Evolutionary conservation across 1,284 basidiomycete genomes (phyloP).

Genomic region (Ustilago vetiveriae): DNA sequence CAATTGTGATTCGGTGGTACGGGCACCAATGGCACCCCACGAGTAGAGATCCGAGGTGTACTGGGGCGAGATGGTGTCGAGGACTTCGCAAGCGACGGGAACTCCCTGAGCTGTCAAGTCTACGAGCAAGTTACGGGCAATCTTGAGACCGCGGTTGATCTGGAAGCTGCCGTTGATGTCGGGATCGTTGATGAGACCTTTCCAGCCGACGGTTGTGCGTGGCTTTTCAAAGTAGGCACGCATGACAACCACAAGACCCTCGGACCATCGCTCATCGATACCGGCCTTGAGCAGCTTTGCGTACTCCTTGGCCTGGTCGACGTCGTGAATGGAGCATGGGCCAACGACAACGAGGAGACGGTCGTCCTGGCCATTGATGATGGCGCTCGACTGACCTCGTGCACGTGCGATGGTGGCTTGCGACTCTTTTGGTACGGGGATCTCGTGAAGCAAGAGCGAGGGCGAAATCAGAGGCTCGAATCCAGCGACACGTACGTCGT

Average conservation of each 20-base stretch:
- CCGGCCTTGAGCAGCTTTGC: slow-evolving; percentile 70
- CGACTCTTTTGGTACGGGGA: slow-evolving; percentile 54
- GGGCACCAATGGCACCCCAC: slow-evolving; percentile 97
- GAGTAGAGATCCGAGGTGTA: slow-evolving; percentile 78
- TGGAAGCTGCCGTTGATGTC: slow-evolving; percentile 92
- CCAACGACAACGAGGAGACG: slow-evolving; percentile 71
- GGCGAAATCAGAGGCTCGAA: slow-evolving; percentile 66
- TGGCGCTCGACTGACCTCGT: slow-evolving; percentile 50
- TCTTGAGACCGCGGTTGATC: slow-evolving; percentile 86
- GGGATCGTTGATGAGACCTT: slow-evolving; percentile 78
- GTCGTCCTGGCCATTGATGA: slow-evolving; percentile 65
- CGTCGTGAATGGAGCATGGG: slow-evolving; percentile 93
- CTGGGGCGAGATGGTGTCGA: slow-evolving; percentile 74
- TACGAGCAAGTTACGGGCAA: slow-evolving; percentile 86
- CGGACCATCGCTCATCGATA: slow-evolving; percentile 68
- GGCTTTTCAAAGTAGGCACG: slow-evolving; percentile 90
- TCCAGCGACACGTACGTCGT: slow-evolving; percentile 63
- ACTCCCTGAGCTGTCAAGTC: slow-evolving; percentile 88
- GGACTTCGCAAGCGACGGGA: slow-evolving; percentile 91
- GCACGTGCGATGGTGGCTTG: slow-evolving; percentile 59
- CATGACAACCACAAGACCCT: slow-evolving; percentile 90
- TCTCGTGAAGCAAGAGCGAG: slow-evolving; percentile 60
- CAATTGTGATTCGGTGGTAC: slow-evolving; percentile 78
- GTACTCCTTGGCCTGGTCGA: slow-evolving; percentile 89
- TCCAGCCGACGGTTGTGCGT: slow-evolving; percentile 79